phyloP scores from a whole-genome alignment of 257 asterid genomes.

The Lycium barbarum region DNA sequence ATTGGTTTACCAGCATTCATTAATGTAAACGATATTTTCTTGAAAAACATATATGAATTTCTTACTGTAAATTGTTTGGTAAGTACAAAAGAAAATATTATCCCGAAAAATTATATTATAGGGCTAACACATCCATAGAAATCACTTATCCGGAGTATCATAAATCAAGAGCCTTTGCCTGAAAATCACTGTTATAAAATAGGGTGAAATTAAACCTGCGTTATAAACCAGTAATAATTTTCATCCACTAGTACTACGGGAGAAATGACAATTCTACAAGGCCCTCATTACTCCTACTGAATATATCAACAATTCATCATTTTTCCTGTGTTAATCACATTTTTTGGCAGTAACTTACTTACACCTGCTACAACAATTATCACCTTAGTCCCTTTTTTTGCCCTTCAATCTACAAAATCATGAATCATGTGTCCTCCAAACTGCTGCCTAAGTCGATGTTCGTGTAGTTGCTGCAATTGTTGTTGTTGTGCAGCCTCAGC shows the following conservation, averaged over 20 bases:
- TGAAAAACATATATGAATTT: no score
- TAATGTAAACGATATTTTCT: no score
- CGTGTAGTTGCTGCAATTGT: slow-evolving; percentile 40
- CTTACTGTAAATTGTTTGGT: no score
- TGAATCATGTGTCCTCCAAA: slow-evolving; percentile 42
- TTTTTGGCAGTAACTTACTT: not conserved
- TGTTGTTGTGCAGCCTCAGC: slow-evolving; percentile 53
- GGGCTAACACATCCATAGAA: no score
- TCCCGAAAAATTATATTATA: no score
- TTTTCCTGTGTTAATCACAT: not conserved
- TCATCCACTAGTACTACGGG: not conserved
- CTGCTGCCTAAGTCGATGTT: slow-evolving; percentile 44
- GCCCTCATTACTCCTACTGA: not conserved
- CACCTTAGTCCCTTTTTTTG: not conserved
- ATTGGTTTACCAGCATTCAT: no score
- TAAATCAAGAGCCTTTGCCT: not conserved
- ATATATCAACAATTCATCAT: not conserved
- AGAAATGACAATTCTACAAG: not conserved
- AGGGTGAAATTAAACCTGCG: not conserved
- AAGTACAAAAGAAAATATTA: no score
- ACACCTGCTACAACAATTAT: not conserved
- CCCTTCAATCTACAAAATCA: slow-evolving; percentile 44
- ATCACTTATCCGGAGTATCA: not conserved
- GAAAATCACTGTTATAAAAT: not conserved
- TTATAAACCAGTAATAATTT: not conserved